Base-by-base conservation (phyloP, 768 basidiomycete species). In the Kwoniella dendrophila region DNA sequence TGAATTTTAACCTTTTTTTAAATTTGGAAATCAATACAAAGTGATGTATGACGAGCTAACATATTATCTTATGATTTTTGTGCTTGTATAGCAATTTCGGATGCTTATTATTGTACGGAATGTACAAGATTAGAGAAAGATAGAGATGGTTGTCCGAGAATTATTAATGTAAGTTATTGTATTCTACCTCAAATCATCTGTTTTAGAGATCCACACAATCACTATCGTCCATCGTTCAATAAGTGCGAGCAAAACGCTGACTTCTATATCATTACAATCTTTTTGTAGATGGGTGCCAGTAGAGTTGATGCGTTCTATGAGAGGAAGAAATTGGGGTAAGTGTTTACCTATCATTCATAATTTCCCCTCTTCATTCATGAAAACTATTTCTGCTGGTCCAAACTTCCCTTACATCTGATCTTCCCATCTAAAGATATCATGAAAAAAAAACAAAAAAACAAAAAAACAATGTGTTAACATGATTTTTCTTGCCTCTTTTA, bases 21-120 rank as follows among this genome's bases (percentile, higher is more conserved):
- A 1, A 14, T n/a, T n/a, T n/a, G n/a, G n/a, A n/a, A n/a, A n/a
- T n/a, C n/a, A n/a, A n/a, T n/a, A n/a, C n/a, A n/a, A n/a, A n/a
- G n/a, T n/a, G n/a, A n/a, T n/a, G n/a, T n/a, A n/a, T n/a, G n/a
- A n/a, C n/a, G n/a, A n/a, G n/a, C n/a, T n/a, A n/a, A n/a, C n/a
- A 29, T 10, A 14, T 40, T n/a, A 56, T 29, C 55, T 44, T 26
- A 56, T 29, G 32, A 52, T 14, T 14, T 20, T 16, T 32, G 6
- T 22, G 3, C 12, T 22, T 30, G 14, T 57, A 30, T 56, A 95
- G 95, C 95, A 74, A 96, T 99, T 52, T 97, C 94, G 26, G 96
- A 99, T 77, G 96, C 96, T 2, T 98, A 98, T 80, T 99, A 99
- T 74, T 99, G 96, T 67, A 94, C 95, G 1, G 93, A 95, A 81